Evolutionary conservation across 2,329 filamentous ascomycete genomes (phyloP).

Genomic region (Escovopsis weberi): DNA sequence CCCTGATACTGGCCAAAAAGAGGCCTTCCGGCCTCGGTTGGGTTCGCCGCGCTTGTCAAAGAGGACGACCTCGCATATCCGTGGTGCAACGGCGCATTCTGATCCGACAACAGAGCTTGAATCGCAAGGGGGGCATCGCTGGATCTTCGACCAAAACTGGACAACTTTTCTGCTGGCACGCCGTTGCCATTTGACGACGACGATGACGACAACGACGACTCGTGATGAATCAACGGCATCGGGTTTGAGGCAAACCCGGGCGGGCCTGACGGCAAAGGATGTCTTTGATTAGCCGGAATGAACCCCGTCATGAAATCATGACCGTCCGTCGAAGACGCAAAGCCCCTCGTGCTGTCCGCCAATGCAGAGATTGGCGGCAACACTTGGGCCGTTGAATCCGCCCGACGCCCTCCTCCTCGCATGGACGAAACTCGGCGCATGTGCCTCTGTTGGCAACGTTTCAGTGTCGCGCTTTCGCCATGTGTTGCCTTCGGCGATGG

Average conservation of each 20-base stretch:
- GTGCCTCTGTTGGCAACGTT: constrained; percentile 13
- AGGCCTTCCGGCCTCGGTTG: constrained; percentile 12
- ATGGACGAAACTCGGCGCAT: constrained; percentile 14
- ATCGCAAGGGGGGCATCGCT: constrained; percentile 39
- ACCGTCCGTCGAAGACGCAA: background rate
- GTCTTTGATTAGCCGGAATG: constrained; percentile 16
- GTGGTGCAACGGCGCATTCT: constrained; percentile 11
- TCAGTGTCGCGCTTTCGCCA: constrained; percentile 20
- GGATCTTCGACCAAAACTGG: constrained; percentile 24
- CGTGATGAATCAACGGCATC: constrained; percentile 28
- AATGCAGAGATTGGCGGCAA: constrained; percentile 34
- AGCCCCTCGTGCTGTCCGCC: constrained; percentile 17
- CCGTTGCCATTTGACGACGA: constrained; percentile 26
- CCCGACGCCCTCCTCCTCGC: constrained; percentile 11
- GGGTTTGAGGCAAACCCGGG: constrained; percentile 15
- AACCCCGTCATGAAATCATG: constrained; percentile 9
- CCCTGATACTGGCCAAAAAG: constrained; percentile 11
- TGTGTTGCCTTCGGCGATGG: constrained; percentile 27
- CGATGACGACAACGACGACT: constrained; percentile 16
- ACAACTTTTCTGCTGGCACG: constrained; percentile 23
- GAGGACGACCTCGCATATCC: constrained; percentile 4
- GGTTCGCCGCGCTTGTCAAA: constrained; percentile 11
- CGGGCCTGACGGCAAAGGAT: constrained; percentile 13
- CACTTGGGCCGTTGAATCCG: constrained; percentile 17
- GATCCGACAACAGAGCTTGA: constrained; percentile 35